A percentile compares a stretch with the other conserved stretches of the same genome.
phyloP scores from a whole-genome alignment of 2,329 filamentous ascomycete species.

The Epichloe bromicola region DNA sequence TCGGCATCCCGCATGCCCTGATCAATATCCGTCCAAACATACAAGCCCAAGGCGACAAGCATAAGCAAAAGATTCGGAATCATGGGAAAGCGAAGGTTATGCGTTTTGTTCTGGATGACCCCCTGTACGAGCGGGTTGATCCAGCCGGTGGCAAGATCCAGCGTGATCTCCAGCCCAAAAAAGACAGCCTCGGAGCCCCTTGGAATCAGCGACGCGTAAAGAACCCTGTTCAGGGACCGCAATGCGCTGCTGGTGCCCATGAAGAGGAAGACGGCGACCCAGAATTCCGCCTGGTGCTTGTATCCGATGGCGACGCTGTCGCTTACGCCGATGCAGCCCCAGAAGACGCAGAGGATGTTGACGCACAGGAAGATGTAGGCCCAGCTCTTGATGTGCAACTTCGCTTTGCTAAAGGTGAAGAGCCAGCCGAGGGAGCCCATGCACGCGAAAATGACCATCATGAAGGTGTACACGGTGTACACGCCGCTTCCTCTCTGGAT shows the following conservation, averaged over 20 bases:
- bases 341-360: slow-evolving; percentile 10
- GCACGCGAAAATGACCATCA: slow-evolving; percentile 10
- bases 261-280: slow-evolving; percentile 8
- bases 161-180: slow-evolving; percentile 10
- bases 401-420: slow-evolving; percentile 4
- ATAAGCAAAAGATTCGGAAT: slow-evolving; percentile 10
- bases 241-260: slow-evolving; percentile 11
- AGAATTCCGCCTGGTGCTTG: slow-evolving; percentile 10
- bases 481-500: slow-evolving; percentile 9
- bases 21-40: slow-evolving; percentile 10
- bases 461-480: slow-evolving; percentile 10
- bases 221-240: slow-evolving; percentile 9
- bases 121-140: slow-evolving; percentile 11
- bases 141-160: slow-evolving; percentile 10
- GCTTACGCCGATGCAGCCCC: slow-evolving; percentile 11
- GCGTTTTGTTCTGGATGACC: slow-evolving; percentile 9
- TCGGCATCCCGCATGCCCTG: slow-evolving; percentile 9
- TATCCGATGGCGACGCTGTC: slow-evolving; percentile 7
- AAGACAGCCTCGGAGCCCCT: slow-evolving; percentile 10
- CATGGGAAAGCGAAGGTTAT: slow-evolving; percentile 12
- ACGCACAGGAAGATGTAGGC: slow-evolving; percentile 9
- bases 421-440: slow-evolving; percentile 9
- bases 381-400: slow-evolving; percentile 8
- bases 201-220: slow-evolving; percentile 10
- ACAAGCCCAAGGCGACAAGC: slow-evolving; percentile 6